Evolutionary conservation across 2,329 filamentous ascomycete species (phyloP), one percentile per base, ranked within the genome.

Genomic region (Cladosporium sp.): DNA sequence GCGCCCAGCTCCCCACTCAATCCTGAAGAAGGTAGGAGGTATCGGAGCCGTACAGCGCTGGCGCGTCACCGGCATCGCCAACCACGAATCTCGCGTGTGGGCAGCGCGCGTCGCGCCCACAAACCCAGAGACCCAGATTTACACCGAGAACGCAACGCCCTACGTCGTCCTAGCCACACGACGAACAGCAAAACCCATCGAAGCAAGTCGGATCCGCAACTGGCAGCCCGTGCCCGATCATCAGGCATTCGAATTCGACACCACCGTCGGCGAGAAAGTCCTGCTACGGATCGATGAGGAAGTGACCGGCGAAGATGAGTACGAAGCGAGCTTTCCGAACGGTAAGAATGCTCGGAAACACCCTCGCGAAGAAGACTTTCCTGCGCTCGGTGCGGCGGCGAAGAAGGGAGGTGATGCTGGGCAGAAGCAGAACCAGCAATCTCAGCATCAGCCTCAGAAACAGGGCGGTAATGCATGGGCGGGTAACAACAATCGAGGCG

Each of bases 11-110:
- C 82, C 86, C 2, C 76, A 79, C 44, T 80, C 78, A 56, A 85
- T 95, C 18, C 73, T 96, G 27, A 80, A 87, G 47, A 93, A 89
- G 68, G 86, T 93, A 9, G 93, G 93, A 37, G 92, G 92, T 22
- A 83, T 96, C 63, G 89, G 90, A 29, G 84, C 82, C 61, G 92
- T 86, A 69, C 80, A 95, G 70, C 82, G 75, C 36, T 99, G 92
- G 89, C 82, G 88, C 66, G 85, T 96, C 4, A 87, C 83, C 0
- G 89, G 85, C 32, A 82, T 85, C 5, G 89, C 83, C 1, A 82
- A 80, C 58, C 83, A 82, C 58, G 86, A 96, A 54, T 85, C 90
- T 66, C 86, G 80, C 59, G 79, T 97, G 34, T 99, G 92, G 91
- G 93, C 92, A 4, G 89, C 86, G 13, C 80, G 84, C 38, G 81